A percentile compares a stretch with the other conserved stretches of the same genome.
Conservation (phyloP, 2,329 filamentous ascomycete species). For the Elsinoe batatas region DNA sequence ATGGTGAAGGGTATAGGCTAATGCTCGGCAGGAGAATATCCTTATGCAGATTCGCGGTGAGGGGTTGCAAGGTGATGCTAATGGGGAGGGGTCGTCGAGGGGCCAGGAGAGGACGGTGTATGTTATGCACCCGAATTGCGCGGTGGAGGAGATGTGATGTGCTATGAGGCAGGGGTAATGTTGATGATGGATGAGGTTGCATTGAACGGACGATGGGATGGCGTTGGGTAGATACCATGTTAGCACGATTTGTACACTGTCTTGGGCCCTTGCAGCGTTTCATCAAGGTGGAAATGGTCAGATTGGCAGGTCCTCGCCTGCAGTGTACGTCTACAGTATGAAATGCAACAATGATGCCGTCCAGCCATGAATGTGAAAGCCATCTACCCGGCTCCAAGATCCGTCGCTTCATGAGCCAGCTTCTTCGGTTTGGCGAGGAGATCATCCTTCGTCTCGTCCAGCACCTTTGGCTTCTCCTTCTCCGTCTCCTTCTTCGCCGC, state of each 20-base stretch:
- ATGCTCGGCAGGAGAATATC: constrained; percentile 44
- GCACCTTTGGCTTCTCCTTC: constrained; percentile 26
- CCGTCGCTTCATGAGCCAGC: constrained; percentile 4
- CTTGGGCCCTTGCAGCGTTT: neutral
- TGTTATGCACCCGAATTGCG: constrained; percentile 89
- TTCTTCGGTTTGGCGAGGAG: constrained; percentile 24
- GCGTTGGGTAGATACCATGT: constrained; percentile 7
- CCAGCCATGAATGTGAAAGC: neutral
- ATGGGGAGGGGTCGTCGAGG: constrained; percentile 45
- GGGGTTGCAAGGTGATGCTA: constrained; percentile 65
- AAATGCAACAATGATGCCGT: neutral
- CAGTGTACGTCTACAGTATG: constrained; percentile 8
- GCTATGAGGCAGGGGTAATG: too few relatives aligned
- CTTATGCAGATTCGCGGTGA: constrained; percentile 62
- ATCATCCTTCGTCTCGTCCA: constrained; percentile 51
- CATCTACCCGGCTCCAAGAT: neutral
- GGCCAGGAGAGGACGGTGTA: constrained; percentile 56
- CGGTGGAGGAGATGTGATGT: constrained; percentile 50
- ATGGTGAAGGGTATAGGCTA: neutral
- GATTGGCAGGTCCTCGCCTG: neutral
- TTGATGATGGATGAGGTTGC: constrained; percentile 1
- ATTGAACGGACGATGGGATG: neutral
- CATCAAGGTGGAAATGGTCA: neutral
- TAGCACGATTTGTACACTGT: neutral
- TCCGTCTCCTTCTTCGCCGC: constrained; percentile 50